Conservation (phyloP, 768 basidiomycete species). For the Naganishia vaughanmartiniae region DNA sequence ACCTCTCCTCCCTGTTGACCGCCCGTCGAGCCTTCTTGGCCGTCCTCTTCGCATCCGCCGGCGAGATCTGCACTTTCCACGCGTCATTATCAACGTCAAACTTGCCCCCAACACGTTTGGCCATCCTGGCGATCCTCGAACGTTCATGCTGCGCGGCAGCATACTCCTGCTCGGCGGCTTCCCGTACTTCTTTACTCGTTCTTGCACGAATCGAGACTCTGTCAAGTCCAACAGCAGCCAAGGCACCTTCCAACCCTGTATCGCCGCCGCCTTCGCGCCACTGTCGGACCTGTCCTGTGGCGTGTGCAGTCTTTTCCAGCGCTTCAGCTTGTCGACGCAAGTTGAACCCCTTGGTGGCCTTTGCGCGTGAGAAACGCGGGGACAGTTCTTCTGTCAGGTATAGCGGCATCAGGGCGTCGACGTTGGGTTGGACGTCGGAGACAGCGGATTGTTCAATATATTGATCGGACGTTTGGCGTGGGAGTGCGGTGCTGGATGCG, state of each 20-base stretch:
- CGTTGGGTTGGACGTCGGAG: constrained; percentile 24
- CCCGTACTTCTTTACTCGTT: constrained; percentile 45
- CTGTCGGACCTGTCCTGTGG: constrained; percentile 32
- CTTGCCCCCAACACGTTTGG: constrained; percentile 32
- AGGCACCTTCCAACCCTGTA: constrained; percentile 34
- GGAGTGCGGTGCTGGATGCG: constrained; percentile 24
- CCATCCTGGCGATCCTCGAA: constrained; percentile 37
- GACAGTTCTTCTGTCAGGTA: constrained; percentile 49
- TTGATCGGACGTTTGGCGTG: constrained; percentile 31
- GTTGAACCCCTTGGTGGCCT: constrained; percentile 41
- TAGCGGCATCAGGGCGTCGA: constrained; percentile 46
- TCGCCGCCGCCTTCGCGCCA: constrained; percentile 45
- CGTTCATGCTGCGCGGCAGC: constrained; percentile 33
- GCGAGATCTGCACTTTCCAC: constrained; percentile 28
- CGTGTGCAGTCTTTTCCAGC: constrained; percentile 34
- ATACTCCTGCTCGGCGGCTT: constrained; percentile 41
- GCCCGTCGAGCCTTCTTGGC: constrained; percentile 21
- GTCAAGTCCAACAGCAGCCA: constrained; percentile 37
- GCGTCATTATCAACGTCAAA: constrained; percentile 30
- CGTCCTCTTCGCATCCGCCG: constrained; percentile 24
- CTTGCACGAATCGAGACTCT: constrained; percentile 39
- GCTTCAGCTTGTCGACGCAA: constrained; percentile 35
- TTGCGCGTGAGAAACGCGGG: constrained; percentile 44
- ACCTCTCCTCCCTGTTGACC: constrained; percentile 30
- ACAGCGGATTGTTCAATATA: constrained; percentile 33